phyloP scores from a whole-genome alignment of 805 yeast species.

The Blastobotrys attinorum region DNA sequence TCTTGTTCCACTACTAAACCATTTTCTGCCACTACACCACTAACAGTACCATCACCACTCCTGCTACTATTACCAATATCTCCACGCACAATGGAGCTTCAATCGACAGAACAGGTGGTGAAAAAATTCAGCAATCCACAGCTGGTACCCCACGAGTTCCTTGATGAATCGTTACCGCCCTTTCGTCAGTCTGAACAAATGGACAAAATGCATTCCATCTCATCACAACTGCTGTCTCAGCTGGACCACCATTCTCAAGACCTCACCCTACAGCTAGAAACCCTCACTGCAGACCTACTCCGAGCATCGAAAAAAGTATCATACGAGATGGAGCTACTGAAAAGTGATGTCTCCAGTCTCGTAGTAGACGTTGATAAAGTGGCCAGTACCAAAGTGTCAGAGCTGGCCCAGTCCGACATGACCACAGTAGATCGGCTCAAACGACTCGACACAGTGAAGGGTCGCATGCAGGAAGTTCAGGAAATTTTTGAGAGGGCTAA shows the following conservation, averaged over 20 bases:
- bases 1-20: too few relatives aligned
- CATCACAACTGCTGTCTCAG: constrained; percentile 25
- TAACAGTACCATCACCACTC: too few relatives aligned
- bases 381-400: constrained; percentile 10
- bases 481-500: constrained; percentile 21
- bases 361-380: constrained; percentile 15
- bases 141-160: constrained; percentile 23
- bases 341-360: constrained; percentile 23
- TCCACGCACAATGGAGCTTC: background rate
- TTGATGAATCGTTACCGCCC: constrained; percentile 20
- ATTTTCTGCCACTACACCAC: too few relatives aligned
- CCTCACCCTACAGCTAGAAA: constrained; percentile 23
- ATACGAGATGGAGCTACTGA: constrained; percentile 29
- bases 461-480: constrained; percentile 22
- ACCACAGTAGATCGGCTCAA: constrained; percentile 18
- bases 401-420: constrained; percentile 5
- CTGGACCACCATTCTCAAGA: constrained; percentile 26
- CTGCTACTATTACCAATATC: too few relatives aligned
- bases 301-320: constrained; percentile 23
- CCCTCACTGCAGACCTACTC: constrained; percentile 19
- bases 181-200: constrained; percentile 12
- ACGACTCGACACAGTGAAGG: constrained; percentile 18
- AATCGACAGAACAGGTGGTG: constrained; percentile 15
- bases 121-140: constrained; percentile 19
- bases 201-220: constrained; percentile 21